phyloP scores from a whole-genome alignment of 441 rosid species.

The Pelargonium fulgidum region DNA sequence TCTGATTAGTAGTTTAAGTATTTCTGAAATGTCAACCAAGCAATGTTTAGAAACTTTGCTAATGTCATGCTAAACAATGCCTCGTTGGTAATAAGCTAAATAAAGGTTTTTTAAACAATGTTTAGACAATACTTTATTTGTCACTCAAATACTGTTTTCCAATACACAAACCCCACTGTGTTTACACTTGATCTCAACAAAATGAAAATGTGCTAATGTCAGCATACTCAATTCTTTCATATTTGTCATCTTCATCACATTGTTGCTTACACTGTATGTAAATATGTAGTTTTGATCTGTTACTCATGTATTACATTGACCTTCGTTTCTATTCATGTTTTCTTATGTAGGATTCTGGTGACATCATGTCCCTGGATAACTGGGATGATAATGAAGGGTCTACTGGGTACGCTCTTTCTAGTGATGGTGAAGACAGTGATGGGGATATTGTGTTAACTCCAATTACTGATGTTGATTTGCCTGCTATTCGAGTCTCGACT shows the following conservation, averaged over 20 bases:
- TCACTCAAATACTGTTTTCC: too few relatives aligned
- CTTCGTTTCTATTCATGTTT: constrained; percentile 4
- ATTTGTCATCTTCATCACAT: neutral
- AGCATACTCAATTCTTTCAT: neutral
- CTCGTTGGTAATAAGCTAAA: too few relatives aligned
- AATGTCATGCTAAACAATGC: too few relatives aligned
- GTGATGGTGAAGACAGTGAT: constrained; percentile 80
- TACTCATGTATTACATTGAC: neutral
- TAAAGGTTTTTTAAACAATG: too few relatives aligned
- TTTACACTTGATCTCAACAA: neutral
- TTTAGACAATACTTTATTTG: too few relatives aligned
- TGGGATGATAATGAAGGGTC: constrained; percentile 38
- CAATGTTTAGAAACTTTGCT: neutral
- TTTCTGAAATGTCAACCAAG: neutral
- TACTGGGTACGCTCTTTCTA: constrained; percentile 40
- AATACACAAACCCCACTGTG: neutral
- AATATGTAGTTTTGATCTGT: neutral
- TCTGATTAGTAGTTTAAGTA: neutral
- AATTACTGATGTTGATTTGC: constrained; percentile 47
- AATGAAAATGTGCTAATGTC: neutral
- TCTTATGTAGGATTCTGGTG: constrained; percentile 38
- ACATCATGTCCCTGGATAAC: constrained; percentile 41
- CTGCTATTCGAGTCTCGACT: constrained; percentile 34
- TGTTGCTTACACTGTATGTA: neutral
- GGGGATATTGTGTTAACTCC: constrained; percentile 54